Evolutionary conservation across 2,329 filamentous ascomycete species (phyloP).

Genomic region (Hypoxylon sp.): DNA sequence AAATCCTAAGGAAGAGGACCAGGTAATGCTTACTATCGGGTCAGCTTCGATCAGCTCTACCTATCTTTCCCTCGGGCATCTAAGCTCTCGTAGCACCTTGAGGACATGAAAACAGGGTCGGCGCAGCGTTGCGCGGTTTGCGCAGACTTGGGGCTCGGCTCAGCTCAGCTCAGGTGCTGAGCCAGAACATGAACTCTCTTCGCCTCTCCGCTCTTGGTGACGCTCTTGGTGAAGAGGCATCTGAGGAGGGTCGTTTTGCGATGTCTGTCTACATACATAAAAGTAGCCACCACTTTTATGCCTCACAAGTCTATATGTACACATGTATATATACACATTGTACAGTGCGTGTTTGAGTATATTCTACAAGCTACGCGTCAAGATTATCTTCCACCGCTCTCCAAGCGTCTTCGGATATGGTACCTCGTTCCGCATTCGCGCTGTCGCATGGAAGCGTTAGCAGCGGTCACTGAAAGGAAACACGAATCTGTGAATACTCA

Average conservation of each 20-base stretch:
- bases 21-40: neutral
- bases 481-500: slow-evolving; percentile 12
- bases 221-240: too few species aligned
- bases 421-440: slow-evolving; percentile 68
- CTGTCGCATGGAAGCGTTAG: slow-evolving; percentile 10
- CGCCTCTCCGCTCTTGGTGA: slow-evolving; percentile 16
- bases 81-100: neutral
- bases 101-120: neutral
- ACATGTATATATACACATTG: slow-evolving; percentile 40
- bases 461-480: neutral
- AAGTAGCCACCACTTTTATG: slow-evolving; percentile 21
- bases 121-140: neutral
- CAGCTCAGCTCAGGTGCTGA: neutral
- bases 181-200: too few species aligned
- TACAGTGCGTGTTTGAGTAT: slow-evolving; percentile 41
- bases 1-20: slow-evolving; percentile 33
- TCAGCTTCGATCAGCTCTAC: neutral
- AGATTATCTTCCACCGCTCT: slow-evolving; percentile 60
- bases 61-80: neutral
- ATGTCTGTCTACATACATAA: slow-evolving; percentile 1
- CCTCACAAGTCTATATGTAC: slow-evolving; percentile 20
- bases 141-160: too few species aligned
- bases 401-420: slow-evolving; percentile 62
- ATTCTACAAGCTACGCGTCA: slow-evolving; percentile 47
- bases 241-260: neutral